Conservation (phyloP, 164 flowering plant species). For the Vitis labrusca region DNA sequence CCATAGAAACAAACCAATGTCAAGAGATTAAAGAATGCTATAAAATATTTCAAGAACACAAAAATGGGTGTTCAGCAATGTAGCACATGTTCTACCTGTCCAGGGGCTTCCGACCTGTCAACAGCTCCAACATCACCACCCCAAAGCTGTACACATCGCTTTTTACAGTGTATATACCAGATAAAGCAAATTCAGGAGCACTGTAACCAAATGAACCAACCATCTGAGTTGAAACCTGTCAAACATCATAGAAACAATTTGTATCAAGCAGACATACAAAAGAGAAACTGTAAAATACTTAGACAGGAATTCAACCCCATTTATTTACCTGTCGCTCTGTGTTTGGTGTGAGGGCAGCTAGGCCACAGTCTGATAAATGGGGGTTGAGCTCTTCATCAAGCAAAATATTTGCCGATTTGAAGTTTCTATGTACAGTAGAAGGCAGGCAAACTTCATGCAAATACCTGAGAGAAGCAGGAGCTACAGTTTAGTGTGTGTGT, state of each 20-base stretch:
- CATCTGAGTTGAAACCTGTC: constrained; percentile 84
- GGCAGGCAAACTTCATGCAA: constrained; percentile 98
- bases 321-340: constrained; percentile 85
- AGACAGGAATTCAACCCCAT: not conserved
- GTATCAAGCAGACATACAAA: not conserved
- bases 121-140: constrained; percentile 91
- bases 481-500: constrained; percentile 7
- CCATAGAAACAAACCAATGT: constrained; percentile 6
- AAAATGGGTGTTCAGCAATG: not conserved
- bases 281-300: not conserved
- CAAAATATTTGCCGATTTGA: constrained; percentile 92
- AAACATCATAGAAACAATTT: not conserved
- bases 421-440: constrained; percentile 93
- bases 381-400: constrained; percentile 93
- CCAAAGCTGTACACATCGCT: constrained; percentile 99
- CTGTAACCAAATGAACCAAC: constrained; percentile 96
- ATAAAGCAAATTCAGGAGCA: constrained; percentile 96
- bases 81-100: constrained; percentile 59
- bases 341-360: constrained; percentile 87
- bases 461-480: constrained; percentile 54
- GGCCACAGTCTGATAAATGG: constrained; percentile 89
- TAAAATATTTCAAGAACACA: not conserved
- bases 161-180: constrained; percentile 91
- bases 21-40: not conserved
- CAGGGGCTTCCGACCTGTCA: constrained; percentile 93